Evolutionary conservation across 75 land plant species (phyloP), one percentile per base, ranked within the genome.

Genomic region (Sequoiadendron giganteum): DNA sequence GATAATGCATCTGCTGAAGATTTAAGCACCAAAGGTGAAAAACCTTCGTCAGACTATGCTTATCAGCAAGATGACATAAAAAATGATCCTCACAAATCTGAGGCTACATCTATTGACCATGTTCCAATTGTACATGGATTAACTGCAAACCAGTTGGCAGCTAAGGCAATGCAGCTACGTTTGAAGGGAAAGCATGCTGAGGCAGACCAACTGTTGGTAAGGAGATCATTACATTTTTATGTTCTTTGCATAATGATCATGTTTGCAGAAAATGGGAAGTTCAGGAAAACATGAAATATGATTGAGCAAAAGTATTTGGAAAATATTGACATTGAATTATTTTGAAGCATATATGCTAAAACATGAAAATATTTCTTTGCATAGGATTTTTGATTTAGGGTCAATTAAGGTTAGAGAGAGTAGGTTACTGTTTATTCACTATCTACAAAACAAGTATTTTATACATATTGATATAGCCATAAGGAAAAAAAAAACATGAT

Each of bases 61-160:
- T 28, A 82, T 82, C 32, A 28, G 54, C 52, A 45, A 45, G 84
- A 82, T 47, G 32, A n/a, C 48, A 45, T 14, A 10, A 34, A 5
- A 47, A 11, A 4, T 10, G 83, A 18, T 30, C 34, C 87, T 9
- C 49, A 68, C 14, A 86, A 65, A 36, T 7, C 18, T 47, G 39
- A 49, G 11, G 28, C 30, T 38, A n/a, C 43, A 42, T 45, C 43
- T 84, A 85, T 89, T 39, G 85, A 40, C 14, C 7, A 15, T 87
- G 32, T 25, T 18, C 7, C 38, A 43, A 70, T 15, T 39, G 88
- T 58, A 72, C 86, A 85, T 40, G 88, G 86, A n/a, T 52, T 97
- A 90, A 95, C 91, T 89, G 89, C 93, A 79, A 98, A 98, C 90
- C 97, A 98, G 87, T 86, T 98, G 83, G 99, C 96, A 30, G 99